Conservation (phyloP, 805 yeast genomes). For the Saccharomycopsis fodiens region DNA sequence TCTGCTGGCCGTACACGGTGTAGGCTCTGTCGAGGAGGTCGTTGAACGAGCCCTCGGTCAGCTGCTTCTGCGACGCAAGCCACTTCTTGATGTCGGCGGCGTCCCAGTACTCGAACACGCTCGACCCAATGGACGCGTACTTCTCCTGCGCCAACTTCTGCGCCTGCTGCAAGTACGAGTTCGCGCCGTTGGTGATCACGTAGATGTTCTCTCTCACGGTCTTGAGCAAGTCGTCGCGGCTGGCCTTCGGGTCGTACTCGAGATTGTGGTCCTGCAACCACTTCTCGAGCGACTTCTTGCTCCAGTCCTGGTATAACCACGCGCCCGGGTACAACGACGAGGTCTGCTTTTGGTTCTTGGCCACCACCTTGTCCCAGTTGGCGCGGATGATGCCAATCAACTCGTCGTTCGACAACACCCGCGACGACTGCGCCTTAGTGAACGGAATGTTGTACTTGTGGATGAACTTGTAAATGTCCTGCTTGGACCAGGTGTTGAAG, state of each 20-base stretch:
- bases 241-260: slow-evolving; percentile 27
- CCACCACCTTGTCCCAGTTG: slow-evolving; percentile 35
- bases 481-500: slow-evolving; percentile 39
- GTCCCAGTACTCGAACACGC: slow-evolving; percentile 6
- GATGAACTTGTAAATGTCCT: slow-evolving; percentile 29
- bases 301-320: slow-evolving; percentile 50
- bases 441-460: slow-evolving; percentile 27
- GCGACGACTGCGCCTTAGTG: slow-evolving; percentile 12
- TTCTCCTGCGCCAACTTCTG: background rate
- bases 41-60: slow-evolving; percentile 24
- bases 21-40: slow-evolving; percentile 23
- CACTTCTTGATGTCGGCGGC: slow-evolving; percentile 3
- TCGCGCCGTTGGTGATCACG: slow-evolving; percentile 31
- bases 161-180: background rate
- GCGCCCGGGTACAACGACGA: slow-evolving; percentile 43
- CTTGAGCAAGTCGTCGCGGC: slow-evolving; percentile 39
- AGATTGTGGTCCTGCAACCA: slow-evolving; percentile 44
- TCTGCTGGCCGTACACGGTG: background rate
- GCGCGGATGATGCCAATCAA: slow-evolving; percentile 32
- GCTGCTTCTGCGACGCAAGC: background rate
- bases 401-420: slow-evolving; percentile 25
- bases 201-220: slow-evolving; percentile 40
- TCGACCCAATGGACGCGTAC: background rate
- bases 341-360: slow-evolving; percentile 33
- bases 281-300: slow-evolving; percentile 36